Percentiles rank a stretch among this genome's conserved stretches.
Conservation (phyloP, 257 asterid genomes). For the Solanum sejunctum region DNA sequence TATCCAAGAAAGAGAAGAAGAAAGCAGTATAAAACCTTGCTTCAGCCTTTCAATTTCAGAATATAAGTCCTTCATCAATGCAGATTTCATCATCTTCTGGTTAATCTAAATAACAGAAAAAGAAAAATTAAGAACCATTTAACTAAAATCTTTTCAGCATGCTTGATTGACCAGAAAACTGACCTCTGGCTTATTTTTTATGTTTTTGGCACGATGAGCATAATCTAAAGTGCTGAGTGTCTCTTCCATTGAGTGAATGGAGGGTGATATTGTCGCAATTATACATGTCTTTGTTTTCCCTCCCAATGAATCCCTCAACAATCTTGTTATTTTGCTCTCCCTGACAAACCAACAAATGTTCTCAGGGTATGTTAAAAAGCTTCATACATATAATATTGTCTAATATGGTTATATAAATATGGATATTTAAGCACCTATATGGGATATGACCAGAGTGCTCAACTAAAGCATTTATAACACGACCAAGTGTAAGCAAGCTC, state of each 20-base stretch:
- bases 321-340: conserved; percentile 93
- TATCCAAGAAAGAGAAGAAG: background rate
- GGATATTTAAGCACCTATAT: conserved; percentile 46
- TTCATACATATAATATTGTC: background rate
- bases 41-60: conserved; percentile 71
- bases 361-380: background rate
- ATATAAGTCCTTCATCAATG: conserved; percentile 29
- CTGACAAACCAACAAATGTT: conserved; percentile 25
- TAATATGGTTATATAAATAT: background rate
- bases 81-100: conserved; percentile 70
- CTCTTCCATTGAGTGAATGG: conserved; percentile 85
- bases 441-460: conserved; percentile 99
- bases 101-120: conserved; percentile 43
- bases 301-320: conserved; percentile 93
- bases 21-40: conserved; percentile 53
- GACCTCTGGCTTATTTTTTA: conserved; percentile 98
- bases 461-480: conserved; percentile 89
- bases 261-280: conserved; percentile 91
- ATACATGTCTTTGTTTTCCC: conserved; percentile 98
- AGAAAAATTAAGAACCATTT: background rate
- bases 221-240: conserved; percentile 95
- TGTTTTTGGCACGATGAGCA: conserved; percentile 97
- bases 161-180: conserved; percentile 4
- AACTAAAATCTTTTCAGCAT: conserved; percentile 2
- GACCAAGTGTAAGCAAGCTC: conserved; percentile 96